Evolutionary conservation across 108 stramenopile species (phyloP), one percentile per base, ranked within the genome.

Genomic region (Cyclotella atomus): DNA sequence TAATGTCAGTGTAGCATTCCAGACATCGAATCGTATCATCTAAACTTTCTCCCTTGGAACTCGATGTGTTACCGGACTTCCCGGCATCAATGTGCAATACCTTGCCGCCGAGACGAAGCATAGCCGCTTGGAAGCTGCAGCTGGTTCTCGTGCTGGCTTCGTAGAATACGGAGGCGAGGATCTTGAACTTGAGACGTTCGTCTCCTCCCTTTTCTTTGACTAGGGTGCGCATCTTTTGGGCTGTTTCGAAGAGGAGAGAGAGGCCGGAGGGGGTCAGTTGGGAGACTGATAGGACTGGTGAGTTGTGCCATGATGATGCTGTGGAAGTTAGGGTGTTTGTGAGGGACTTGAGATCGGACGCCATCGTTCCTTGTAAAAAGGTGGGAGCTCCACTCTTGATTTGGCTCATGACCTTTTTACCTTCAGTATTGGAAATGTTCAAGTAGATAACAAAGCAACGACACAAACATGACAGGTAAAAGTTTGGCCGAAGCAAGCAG

Each of bases 61-160:
- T 89, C 29, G 95, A 95, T 20, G 90, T 84, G 36, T 88, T 87
- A 23, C 88, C 86, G 6, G 74, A 74, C 23, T 62, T 44, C 8
- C 82, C 77, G 10, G 85, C 88, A 52, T 89, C 93, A 0, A 99
- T 93, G 50, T 89, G 87, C 0, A 98, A 33, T 36, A 91, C 88
- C 8, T 70, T 85, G 2, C 97, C 98, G 20, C 99, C 99, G 19
- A 99, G 73, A 7, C 97, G 76, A 68, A 90, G 71, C 92, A 98
- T 94, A 20, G 99, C 97, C 21, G 98, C 91, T 55, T 98, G 96
- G 65, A 99, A 98, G 54, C 92, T 94, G 71, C 97, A 97, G 28
- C 93, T 83, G 2, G 97, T 99, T 10, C 99, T 87, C 2, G 99
- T 99, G 29, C 93, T 95, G 2, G 96, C 95, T 81, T 99, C 97